Evolutionary conservation across 2,329 filamentous ascomycete species (phyloP).

Genomic region (Aspergillus flavus): DNA sequence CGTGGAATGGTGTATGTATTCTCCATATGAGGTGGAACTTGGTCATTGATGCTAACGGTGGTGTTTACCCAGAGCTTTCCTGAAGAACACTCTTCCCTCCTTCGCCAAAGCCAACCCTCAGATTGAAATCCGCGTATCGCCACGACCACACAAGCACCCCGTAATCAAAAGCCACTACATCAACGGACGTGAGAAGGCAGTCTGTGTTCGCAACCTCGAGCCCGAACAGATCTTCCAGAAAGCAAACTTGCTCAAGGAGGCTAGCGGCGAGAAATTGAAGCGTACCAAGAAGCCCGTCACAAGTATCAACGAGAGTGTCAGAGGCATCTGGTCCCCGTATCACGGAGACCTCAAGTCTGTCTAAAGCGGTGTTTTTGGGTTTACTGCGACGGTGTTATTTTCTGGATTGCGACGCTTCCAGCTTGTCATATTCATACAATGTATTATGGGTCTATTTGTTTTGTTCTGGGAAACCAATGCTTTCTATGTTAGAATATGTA

Average conservation of each 20-base stretch:
- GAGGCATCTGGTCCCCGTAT: slow-evolving; percentile 67
- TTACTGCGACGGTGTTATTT: slow-evolving; percentile 23
- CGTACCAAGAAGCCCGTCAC: slow-evolving; percentile 60
- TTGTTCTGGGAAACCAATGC: slow-evolving; percentile 14
- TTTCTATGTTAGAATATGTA: slow-evolving; percentile 25
- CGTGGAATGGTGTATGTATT: slow-evolving; percentile 82
- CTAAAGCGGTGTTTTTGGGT: slow-evolving; percentile 33
- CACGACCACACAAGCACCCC: slow-evolving; percentile 85
- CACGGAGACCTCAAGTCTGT: slow-evolving; percentile 58
- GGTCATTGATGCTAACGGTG: neutral
- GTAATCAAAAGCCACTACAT: slow-evolving; percentile 89
- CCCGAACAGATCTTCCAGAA: slow-evolving; percentile 80
- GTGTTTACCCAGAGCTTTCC: slow-evolving; percentile 65
- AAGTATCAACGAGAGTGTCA: slow-evolving; percentile 65
- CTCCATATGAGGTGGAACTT: neutral
- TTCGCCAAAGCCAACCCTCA: slow-evolving; percentile 83
- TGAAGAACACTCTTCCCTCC: slow-evolving; percentile 71
- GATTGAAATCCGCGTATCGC: slow-evolving; percentile 89
- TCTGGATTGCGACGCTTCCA: slow-evolving; percentile 15
- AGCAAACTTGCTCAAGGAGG: slow-evolving; percentile 53
- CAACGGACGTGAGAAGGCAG: slow-evolving; percentile 81
- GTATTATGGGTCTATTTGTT: slow-evolving; percentile 33
- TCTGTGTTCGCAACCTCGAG: slow-evolving; percentile 87
- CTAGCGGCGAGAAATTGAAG: slow-evolving; percentile 53
- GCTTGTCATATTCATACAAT: slow-evolving; percentile 24